Base-by-base conservation (phyloP, 441 rosid genomes). In the Omphalea diandra region DNA sequence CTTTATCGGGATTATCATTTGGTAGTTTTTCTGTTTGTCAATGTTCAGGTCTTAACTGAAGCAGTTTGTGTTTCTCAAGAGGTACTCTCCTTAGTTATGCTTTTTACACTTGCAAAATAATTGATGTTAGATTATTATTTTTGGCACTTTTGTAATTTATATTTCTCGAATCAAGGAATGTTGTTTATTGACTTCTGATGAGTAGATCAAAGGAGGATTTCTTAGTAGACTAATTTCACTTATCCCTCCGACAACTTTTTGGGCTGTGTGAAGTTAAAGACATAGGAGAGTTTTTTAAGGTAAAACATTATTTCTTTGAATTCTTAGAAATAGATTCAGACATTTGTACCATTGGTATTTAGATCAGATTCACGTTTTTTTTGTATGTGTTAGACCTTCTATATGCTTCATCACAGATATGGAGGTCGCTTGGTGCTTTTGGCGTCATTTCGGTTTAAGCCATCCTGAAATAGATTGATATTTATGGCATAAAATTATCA, bases 31-130 rank as follows among this genome's bases (percentile, higher is more conserved):
- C 47, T 74, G 47, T 54, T 69, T 76, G 68, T 68, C 77, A 58
- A 59, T 79, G 68, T 50, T 40, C 88, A 95, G 99, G 97, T 88
- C 81, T 85, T 95, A 56, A 88, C 91, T 57, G 99, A 95, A 81
- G 99, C 97, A 65, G 96, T 95, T 73, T 88, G 86, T 52, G 86
- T 86, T 60, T 90, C 92, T 36, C 99, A 90, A 69, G 90, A 88
- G 97, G 99, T 92, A 81, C 56, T 43, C 40, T 63, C 57, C 65
- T 50, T 56, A 43, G 36, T 65, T 33, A 35, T 43, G 46, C 53
- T 62, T 47, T 77, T 43, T 50, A 35, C 27, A 12, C 38, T 18
- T 22, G 35, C 63, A 31, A 29, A n/a, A 29, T 40, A 1, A 50
- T 50, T 35, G 0, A 49, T 50, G 9, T 20, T 10, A n/a, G n/a